Conservation (phyloP, 805 yeast species). For the Candida odintsovae region DNA sequence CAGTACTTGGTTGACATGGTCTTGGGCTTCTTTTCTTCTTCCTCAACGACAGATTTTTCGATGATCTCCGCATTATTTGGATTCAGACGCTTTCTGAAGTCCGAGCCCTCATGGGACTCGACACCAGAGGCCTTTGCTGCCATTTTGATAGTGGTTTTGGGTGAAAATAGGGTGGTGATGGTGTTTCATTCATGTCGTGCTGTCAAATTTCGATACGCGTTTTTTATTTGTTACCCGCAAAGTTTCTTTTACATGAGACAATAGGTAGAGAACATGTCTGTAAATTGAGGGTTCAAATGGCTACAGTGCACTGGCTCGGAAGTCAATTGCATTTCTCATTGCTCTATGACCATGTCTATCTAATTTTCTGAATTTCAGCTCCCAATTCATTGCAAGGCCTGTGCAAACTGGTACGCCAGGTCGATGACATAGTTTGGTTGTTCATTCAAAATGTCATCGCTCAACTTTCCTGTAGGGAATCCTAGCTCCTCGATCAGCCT, state of each 20-base stretch:
- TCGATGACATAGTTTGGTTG: constrained; percentile 7
- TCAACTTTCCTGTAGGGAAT: constrained; percentile 35
- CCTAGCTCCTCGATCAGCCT: constrained; percentile 29
- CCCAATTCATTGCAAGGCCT: not conserved
- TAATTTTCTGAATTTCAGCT: not conserved
- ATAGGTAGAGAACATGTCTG: not conserved
- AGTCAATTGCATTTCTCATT: not conserved
- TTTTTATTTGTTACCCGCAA: not conserved
- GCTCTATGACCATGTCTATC: not conserved
- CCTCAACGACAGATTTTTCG: not conserved
- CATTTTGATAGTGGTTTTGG: not conserved
- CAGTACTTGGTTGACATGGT: not conserved
- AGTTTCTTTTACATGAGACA: not conserved
- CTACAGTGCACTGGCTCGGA: not conserved
- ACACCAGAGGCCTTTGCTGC: not conserved
- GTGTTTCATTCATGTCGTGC: not conserved
- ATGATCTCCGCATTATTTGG: not conserved
- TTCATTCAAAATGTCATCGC: constrained; percentile 28
- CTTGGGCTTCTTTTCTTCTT: not conserved
- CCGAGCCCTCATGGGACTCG: not conserved
- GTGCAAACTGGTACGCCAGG: constrained; percentile 9
- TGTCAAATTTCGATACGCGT: not conserved
- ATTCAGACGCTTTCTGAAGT: not conserved
- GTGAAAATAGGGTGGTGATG: not conserved
- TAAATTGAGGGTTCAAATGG: not conserved